These are phyloP conservation scores for Chenopodium suecicum DNA, from an alignment of 148 eudicot species.

Conservation along the genomic window DNA sequence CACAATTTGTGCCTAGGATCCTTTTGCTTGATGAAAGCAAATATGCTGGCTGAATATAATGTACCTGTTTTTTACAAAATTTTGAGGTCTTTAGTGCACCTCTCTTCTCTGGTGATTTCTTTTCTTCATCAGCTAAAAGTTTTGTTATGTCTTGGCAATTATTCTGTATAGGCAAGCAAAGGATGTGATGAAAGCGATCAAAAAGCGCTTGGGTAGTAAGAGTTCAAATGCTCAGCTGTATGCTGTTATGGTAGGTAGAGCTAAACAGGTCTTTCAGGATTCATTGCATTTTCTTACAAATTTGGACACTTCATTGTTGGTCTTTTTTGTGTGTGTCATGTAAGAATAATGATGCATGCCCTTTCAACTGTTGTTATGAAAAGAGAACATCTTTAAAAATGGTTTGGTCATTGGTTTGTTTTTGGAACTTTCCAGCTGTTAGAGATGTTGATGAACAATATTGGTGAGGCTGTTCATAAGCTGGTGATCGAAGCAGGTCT, in stretches of 20 bases:
- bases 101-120: not conserved
- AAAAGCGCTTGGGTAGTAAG: conserved; percentile 86
- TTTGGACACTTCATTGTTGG: not conserved
- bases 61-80: not conserved
- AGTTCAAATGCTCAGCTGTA: conserved; percentile 68
- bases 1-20: not conserved
- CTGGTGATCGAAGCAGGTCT: conserved; percentile 85
- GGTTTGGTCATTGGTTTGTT: conserved; percentile 7
- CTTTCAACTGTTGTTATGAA: not conserved
- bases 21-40: not conserved
- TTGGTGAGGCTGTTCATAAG: conserved; percentile 88
- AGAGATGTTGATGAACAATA: conserved; percentile 95
- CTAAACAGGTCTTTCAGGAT: conserved; percentile 18
- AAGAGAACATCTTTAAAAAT: not conserved
- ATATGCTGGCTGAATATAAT: not conserved
- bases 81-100: not conserved
- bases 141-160: not conserved
- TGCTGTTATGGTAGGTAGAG: conserved; percentile 71
- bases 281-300: not conserved
- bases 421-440: conserved; percentile 55
- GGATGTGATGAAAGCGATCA: conserved; percentile 84
- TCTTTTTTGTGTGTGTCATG: not conserved
- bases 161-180: conserved; percentile 69
- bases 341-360: not conserved
- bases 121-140: not conserved